phyloP scores from a whole-genome alignment of 228 moss, liverwort and hornwort genomes.

The Sphagnum magellanicum region DNA sequence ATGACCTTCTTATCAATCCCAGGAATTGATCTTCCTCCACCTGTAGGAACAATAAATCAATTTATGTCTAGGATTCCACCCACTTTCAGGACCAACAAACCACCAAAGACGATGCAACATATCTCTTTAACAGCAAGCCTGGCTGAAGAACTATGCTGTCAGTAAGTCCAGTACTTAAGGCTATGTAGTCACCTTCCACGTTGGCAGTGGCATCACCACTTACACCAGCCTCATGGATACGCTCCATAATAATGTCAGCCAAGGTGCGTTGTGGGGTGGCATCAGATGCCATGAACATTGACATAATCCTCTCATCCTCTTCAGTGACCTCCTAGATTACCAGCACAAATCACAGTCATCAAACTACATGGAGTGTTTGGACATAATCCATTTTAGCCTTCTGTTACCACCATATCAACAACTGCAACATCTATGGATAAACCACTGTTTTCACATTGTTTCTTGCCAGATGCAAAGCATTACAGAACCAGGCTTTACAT shows the following conservation, averaged over 20 bases:
- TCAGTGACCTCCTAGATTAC: constrained; percentile 70
- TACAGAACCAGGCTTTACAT: constrained; percentile 7
- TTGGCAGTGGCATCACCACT: constrained; percentile 28
- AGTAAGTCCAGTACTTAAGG: no score
- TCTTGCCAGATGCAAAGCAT: no score
- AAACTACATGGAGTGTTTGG: no score
- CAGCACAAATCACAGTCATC: not conserved
- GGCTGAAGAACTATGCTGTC: no score
- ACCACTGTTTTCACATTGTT: no score
- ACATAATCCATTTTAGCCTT: no score
- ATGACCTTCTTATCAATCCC: constrained; percentile 74
- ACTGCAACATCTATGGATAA: no score
- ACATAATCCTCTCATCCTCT: constrained; percentile 76
- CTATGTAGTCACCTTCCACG: constrained; percentile 33
- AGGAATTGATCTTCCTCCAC: constrained; percentile 56
- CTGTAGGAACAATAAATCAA: constrained; percentile 15
- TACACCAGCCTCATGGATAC: constrained; percentile 74
- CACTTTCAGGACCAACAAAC: no score
- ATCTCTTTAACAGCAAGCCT: no score
- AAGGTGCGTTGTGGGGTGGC: constrained; percentile 70
- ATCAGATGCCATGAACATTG: constrained; percentile 83
- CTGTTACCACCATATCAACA: no score
- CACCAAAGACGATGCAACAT: no score
- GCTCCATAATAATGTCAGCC: constrained; percentile 92
- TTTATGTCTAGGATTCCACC: no score